phyloP scores from a whole-genome alignment of 2,329 filamentous ascomycete genomes.

The Sarocladium brachiariae region DNA sequence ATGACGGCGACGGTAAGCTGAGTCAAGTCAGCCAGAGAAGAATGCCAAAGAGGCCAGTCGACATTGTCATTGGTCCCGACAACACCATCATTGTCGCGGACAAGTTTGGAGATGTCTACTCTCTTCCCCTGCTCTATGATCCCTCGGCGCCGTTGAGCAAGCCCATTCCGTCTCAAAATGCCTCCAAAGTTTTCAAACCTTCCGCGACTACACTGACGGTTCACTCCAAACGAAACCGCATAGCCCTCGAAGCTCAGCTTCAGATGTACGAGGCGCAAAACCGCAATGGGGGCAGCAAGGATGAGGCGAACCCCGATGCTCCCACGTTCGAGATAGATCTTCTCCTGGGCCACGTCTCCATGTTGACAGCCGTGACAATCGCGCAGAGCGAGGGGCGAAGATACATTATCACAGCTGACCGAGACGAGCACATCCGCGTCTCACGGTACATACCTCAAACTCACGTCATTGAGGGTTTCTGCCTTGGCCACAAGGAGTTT shows the following conservation, averaged over 20 bases:
- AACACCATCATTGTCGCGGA: conserved; percentile 77
- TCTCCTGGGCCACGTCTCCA: conserved; percentile 87
- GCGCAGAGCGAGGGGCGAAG: conserved; percentile 34
- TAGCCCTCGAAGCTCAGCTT: conserved; percentile 53
- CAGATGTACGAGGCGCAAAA: conserved; percentile 32
- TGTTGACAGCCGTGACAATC: conserved; percentile 71
- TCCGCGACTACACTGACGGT: conserved; percentile 54
- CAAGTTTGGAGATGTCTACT: conserved; percentile 96
- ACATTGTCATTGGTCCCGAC: conserved; percentile 63
- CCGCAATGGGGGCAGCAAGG: conserved; percentile 13
- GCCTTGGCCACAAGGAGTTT: conserved; percentile 82
- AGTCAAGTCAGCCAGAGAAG: conserved; percentile 62
- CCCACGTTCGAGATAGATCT: conserved; percentile 66
- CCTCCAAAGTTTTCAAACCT: conserved; percentile 32
- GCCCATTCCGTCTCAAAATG: conserved; percentile 12
- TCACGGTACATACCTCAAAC: conserved; percentile 76
- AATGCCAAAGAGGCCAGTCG: conserved; percentile 87
- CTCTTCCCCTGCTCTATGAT: conserved; percentile 56
- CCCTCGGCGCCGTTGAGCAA: conserved; percentile 21
- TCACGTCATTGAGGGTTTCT: conserved; percentile 84
- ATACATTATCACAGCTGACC: conserved; percentile 50
- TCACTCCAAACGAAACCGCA: conserved; percentile 57
- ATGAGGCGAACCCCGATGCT: conserved; percentile 25
- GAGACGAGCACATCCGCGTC: conserved; percentile 74
- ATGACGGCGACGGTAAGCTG: conserved; percentile 55